Evolutionary conservation across 2,329 filamentous ascomycete genomes (phyloP), one percentile per base, ranked within the genome.

Genomic region (Aspergillus quadrilineatus): DNA sequence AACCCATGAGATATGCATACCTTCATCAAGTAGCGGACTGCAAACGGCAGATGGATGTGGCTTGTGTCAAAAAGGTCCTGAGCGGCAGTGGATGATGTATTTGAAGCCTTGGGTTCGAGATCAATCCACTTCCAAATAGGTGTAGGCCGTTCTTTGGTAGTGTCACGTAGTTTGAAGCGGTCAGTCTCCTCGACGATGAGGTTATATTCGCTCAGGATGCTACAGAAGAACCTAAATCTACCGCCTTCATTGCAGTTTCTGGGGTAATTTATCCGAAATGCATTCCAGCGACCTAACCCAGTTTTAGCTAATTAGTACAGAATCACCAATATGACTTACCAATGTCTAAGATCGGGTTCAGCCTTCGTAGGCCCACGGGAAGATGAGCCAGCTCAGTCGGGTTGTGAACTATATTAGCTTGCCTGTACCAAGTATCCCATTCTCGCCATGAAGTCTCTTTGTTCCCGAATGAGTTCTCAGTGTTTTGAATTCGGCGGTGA

Each of bases 21-120:
- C 71, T 99, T 93, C 0, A 99, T 82, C 69, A 96, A 92, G 68
- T 97, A 99, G 14, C 90, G 84, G 1, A 96, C 84, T 0, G 85
- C 76, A 59, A 92, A 97, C 0, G 84, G 76, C 4, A 93, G 77
- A 53, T 74, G 62, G 30, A 77, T 64, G 60, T 74, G 72, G 8
- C 60, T 63, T 22, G 69, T 60, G 22, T 71, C 58, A 62, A 64
- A 62, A 37, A 76, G 60, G 29, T 74, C 73, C 26, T 77, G 65
- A 57, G 61, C 63, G 55, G 53, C 79, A 61, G 51, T 77, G 55
- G 42, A 69, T 58, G 34, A 72, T 56, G 57, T 69, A 62, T 65
- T 61, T 2, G 61, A 59, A 4, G 58, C 50, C 28, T 66, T 60
- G 12, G 64, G 60, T 6, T 69, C 65, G 10, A 65, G 63, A 58